Percentiles rank a stretch among this genome's conserved stretches.
Conservation (phyloP, 805 yeast species). For the Schwanniomyces polymorphus region DNA sequence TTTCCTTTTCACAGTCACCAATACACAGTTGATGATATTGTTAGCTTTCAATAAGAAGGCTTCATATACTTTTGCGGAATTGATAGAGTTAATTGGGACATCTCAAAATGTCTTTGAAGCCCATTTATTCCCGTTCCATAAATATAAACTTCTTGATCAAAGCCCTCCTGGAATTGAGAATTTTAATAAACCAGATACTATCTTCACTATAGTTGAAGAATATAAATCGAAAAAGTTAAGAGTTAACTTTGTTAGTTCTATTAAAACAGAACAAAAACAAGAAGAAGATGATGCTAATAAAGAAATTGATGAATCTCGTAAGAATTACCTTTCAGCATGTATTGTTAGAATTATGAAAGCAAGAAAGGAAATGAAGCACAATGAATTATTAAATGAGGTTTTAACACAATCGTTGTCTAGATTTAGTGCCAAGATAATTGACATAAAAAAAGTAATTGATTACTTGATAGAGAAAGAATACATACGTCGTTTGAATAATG, state of each 20-base stretch:
- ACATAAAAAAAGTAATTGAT: conserved; percentile 85
- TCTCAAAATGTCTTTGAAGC: conserved; percentile 65
- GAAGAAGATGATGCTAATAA: conserved; percentile 74
- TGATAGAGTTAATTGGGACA: conserved; percentile 68
- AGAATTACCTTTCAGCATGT: conserved; percentile 84
- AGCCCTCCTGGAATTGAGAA: conserved; percentile 61
- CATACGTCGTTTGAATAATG: conserved; percentile 71
- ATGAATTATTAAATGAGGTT: conserved; percentile 81
- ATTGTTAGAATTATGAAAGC: conserved; percentile 97
- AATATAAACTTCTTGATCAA: conserved; percentile 71
- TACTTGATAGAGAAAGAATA: conserved; percentile 83
- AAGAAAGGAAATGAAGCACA: conserved; percentile 75
- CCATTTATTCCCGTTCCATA: conserved; percentile 77
- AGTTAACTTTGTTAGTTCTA: conserved; percentile 70
- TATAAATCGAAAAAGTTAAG: conserved; percentile 83
- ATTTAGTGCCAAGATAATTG: conserved; percentile 82
- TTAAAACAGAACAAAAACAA: conserved; percentile 60
- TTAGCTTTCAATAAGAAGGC: conserved; percentile 77
- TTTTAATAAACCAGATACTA: conserved; percentile 46
- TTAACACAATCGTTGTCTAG: conserved; percentile 80
- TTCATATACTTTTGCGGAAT: conserved; percentile 57
- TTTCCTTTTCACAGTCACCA: conserved; percentile 75
- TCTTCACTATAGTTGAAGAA: conserved; percentile 70
- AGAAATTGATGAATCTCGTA: conserved; percentile 85
- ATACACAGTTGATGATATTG: conserved; percentile 84